These are phyloP conservation scores for Kwoniella dejecticola DNA, from an alignment of 768 basidiomycete genomes.

Conservation along the genomic window DNA sequence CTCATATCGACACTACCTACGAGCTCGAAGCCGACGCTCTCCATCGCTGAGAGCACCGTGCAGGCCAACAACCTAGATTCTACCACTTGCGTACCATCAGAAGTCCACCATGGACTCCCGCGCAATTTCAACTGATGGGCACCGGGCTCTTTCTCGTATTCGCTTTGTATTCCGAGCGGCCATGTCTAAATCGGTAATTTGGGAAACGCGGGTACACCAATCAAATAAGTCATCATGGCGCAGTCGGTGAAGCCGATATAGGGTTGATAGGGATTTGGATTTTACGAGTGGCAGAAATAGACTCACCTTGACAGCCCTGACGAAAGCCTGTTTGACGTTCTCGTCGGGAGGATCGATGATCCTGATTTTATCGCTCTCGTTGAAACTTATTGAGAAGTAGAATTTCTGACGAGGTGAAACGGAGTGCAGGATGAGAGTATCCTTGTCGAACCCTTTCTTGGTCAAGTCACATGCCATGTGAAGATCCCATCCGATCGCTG, in stretches of 20 bases:
- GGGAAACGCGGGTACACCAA: no score
- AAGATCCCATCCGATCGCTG: conserved; percentile 45
- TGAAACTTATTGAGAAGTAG: conserved; percentile 49
- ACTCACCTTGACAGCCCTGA: conserved; percentile 36
- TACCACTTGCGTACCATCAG: conserved; percentile 33
- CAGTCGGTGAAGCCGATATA: no score
- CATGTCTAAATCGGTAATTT: conserved; percentile 37
- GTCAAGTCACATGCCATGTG: conserved; percentile 41
- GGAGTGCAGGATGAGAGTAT: conserved; percentile 46
- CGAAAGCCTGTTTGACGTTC: conserved; percentile 34
- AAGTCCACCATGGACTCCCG: conserved; percentile 46
- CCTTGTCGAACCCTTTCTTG: conserved; percentile 48
- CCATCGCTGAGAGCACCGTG: conserved; percentile 39
- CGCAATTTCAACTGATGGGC: conserved; percentile 42
- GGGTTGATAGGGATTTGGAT: no score
- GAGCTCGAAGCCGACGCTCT: conserved; percentile 42
- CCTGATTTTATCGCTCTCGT: conserved; percentile 52
- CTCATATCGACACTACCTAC: conserved; percentile 50
- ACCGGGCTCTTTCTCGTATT: conserved; percentile 34
- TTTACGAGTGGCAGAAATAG: no score
- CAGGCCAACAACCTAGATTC: conserved; percentile 32
- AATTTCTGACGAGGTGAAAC: conserved; percentile 35
- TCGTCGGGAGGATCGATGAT: conserved; percentile 46
- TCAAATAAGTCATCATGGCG: no score
- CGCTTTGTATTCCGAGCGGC: conserved; percentile 43